A percentile compares a stretch with the other conserved stretches of the same genome.
phyloP scores from a whole-genome alignment of 2,329 filamentous ascomycete genomes.

The Didymella pinodella region DNA sequence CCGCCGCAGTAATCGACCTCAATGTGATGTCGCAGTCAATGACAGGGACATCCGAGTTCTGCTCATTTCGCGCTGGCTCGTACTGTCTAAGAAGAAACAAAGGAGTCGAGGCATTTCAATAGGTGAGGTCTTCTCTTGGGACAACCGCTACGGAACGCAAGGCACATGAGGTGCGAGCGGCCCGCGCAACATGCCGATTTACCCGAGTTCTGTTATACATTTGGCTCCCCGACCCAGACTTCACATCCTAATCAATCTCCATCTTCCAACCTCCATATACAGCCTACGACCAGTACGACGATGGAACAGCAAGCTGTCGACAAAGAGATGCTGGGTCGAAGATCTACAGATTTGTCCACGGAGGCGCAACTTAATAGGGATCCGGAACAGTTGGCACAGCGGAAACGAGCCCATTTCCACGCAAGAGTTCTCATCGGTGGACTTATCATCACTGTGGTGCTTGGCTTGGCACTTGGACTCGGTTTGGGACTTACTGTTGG shows the following conservation, averaged over 20 bases:
- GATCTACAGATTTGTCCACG: constrained; percentile 3
- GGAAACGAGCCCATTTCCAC: constrained; percentile 3
- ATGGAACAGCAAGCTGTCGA: neutral
- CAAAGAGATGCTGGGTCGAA: constrained; percentile 14
- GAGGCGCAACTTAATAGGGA: neutral
- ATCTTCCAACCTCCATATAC: neutral
- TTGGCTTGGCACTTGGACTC: constrained; percentile 63
- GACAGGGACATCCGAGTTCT: neutral
- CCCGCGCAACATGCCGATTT: constrained; percentile 18
- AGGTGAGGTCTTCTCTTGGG: neutral
- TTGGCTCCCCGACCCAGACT: neutral
- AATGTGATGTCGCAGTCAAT: neutral
- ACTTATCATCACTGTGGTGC: constrained; percentile 36
- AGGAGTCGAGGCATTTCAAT: constrained; percentile 1
- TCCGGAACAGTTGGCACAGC: neutral
- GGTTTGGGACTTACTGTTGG: constrained; percentile 61
- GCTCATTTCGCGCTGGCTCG: neutral
- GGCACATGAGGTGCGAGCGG: constrained; percentile 9
- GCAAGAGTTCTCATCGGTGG: constrained; percentile 38
- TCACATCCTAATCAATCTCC: neutral
- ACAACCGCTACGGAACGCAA: constrained; percentile 16
- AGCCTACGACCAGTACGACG: neutral
- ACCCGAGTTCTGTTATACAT: constrained; percentile 17
- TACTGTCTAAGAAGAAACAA: neutral
- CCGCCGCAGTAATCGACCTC: neutral